These are phyloP conservation scores for Xylariaceae sp. DNA, from an alignment of 2,329 filamentous ascomycete species.

Conservation along the genomic window DNA sequence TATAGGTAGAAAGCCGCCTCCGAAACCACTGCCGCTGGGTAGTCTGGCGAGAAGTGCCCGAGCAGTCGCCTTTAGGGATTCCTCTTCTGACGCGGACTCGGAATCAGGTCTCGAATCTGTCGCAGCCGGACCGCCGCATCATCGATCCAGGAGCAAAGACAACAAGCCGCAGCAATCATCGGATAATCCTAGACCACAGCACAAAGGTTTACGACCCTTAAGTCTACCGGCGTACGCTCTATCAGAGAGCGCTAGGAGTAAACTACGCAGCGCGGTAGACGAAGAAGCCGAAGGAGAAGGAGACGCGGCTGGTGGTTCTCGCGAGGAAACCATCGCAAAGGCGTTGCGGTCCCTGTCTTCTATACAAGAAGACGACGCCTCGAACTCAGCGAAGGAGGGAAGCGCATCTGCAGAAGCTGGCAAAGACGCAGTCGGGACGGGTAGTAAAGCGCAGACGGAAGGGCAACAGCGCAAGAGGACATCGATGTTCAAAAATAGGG, in stretches of 20 bases:
- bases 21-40: too few species aligned
- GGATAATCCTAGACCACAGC: slow-evolving; percentile 10
- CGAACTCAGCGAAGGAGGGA: too few species aligned
- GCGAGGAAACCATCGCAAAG: slow-evolving; percentile 15
- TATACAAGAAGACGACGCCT: slow-evolving; percentile 14
- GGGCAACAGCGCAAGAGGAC: slow-evolving; percentile 19
- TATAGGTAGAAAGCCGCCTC: too few species aligned
- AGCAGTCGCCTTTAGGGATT: neutral
- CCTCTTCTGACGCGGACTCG: neutral
- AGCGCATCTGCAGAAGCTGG: too few species aligned
- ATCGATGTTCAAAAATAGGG: slow-evolving; percentile 30
- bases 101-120: neutral
- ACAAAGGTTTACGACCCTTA: slow-evolving; percentile 28
- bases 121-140: too few species aligned
- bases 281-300: neutral
- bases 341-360: slow-evolving; percentile 24
- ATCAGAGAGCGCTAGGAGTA: slow-evolving; percentile 18
- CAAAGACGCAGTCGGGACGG: too few species aligned
- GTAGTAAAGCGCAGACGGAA: too few species aligned
- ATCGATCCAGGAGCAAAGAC: neutral
- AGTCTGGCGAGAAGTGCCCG: too few species aligned
- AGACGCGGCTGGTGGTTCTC: neutral
- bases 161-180: slow-evolving; percentile 13
- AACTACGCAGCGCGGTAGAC: slow-evolving; percentile 8
- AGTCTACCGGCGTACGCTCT: slow-evolving; percentile 25